These are phyloP conservation scores for Endocarpon pusillum DNA, from an alignment of 495 filamentous ascomycete species.

Conservation along the genomic window DNA sequence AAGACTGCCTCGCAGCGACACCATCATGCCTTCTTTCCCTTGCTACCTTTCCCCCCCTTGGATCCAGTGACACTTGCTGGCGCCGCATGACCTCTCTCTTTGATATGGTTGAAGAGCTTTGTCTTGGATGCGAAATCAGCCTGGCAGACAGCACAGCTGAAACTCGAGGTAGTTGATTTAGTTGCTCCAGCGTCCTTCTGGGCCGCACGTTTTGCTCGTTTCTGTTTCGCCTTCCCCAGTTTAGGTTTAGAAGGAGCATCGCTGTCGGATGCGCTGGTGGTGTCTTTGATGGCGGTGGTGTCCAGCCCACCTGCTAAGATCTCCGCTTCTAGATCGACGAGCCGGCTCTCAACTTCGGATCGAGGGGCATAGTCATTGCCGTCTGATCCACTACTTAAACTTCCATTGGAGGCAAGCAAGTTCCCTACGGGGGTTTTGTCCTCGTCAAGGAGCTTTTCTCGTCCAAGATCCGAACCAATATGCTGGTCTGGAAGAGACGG, in stretches of 20 bases:
- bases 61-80: no score
- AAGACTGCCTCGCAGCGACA: no score
- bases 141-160: conserved; percentile 40
- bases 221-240: conserved; percentile 76
- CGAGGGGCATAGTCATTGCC: no score
- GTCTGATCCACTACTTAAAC: no score
- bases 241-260: conserved; percentile 23
- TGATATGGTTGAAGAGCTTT: conserved; percentile 58
- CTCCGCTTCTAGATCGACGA: no score
- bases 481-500: no score
- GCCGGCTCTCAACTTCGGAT: no score
- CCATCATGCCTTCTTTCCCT: conserved; percentile 18
- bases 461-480: no score
- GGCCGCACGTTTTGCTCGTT: conserved; percentile 65
- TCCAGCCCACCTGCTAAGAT: no score
- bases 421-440: no score
- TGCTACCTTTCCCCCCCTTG: conserved; percentile 10
- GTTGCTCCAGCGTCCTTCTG: conserved; percentile 35
- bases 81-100: conserved; percentile 42
- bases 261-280: background rate
- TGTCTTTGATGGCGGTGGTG: background rate
- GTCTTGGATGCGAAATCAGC: conserved; percentile 46
- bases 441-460: no score
- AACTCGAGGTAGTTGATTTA: conserved; percentile 6
- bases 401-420: no score